These are phyloP conservation scores for Saccharomycopsis crataegensis DNA, from an alignment of 1,139 yeast species.

Conservation along the genomic window DNA sequence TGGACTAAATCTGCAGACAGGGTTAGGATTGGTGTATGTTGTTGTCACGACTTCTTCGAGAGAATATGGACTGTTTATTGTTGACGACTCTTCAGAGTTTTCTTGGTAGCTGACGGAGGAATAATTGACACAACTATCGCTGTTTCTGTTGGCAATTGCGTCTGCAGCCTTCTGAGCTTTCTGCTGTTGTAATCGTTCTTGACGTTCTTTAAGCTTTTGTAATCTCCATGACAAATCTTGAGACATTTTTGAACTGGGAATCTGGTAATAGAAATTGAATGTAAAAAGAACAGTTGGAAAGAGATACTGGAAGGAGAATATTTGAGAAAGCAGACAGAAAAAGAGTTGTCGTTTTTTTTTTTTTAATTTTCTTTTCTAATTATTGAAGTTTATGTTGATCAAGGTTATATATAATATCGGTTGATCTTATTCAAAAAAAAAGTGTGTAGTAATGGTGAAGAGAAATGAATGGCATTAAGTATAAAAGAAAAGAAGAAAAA, in stretches of 20 bases:
- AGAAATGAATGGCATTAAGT: too few relatives aligned
- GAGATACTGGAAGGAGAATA: too few relatives aligned
- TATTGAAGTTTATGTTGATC: too few relatives aligned
- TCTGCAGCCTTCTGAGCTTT: background rate
- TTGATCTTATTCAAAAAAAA: too few relatives aligned
- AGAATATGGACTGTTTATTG: background rate
- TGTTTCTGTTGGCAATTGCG: background rate
- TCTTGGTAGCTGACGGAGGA: background rate
- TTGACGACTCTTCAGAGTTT: background rate
- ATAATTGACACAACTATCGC: background rate
- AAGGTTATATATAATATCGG: too few relatives aligned
- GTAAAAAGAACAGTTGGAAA: too few relatives aligned
- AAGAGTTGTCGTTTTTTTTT: too few relatives aligned
- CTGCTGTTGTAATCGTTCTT: constrained; percentile 1
- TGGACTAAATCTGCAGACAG: constrained; percentile 12
- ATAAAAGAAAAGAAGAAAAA: too few relatives aligned
- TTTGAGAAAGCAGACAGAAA: too few relatives aligned
- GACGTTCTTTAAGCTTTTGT: constrained; percentile 15
- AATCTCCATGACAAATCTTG: constrained; percentile 13
- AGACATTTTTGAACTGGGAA: background rate
- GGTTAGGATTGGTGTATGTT: constrained; percentile 15
- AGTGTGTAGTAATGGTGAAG: too few relatives aligned
- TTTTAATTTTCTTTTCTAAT: too few relatives aligned
- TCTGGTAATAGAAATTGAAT: background rate
- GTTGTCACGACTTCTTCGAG: background rate